These are phyloP conservation scores for Clitoria ternatea DNA, from an alignment of 306 rosid genomes.

Conservation along the genomic window DNA sequence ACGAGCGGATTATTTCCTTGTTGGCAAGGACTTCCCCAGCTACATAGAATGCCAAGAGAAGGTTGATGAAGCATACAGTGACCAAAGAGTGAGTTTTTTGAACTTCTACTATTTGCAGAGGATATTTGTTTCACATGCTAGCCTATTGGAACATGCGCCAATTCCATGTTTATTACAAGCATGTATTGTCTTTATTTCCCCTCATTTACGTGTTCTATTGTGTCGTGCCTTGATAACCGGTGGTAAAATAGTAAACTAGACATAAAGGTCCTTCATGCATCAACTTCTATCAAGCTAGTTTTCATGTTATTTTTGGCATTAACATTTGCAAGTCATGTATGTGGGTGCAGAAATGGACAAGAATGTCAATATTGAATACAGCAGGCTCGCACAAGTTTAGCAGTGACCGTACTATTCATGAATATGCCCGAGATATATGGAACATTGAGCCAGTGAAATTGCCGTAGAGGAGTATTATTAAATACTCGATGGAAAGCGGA, in stretches of 20 bases:
- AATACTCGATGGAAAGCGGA: not conserved
- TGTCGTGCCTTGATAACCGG: not conserved
- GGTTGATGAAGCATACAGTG: conserved; percentile 78
- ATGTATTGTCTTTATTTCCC: not conserved
- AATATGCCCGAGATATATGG: conserved; percentile 92
- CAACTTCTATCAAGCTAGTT: conserved; percentile 2
- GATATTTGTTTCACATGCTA: conserved; percentile 20
- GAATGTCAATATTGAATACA: conserved; percentile 92
- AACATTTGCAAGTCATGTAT: conserved; percentile 23
- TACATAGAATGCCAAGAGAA: conserved; percentile 91
- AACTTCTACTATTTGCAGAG: conserved; percentile 1
- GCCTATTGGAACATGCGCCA: conserved; percentile 9
- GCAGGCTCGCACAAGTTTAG: conserved; percentile 97
- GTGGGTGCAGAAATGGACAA: conserved; percentile 77
- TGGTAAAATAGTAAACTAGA: not conserved
- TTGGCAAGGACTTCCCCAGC: conserved; percentile 96
- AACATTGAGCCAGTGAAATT: conserved; percentile 63
- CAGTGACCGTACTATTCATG: conserved; percentile 96
- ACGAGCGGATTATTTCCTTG: conserved; percentile 92
- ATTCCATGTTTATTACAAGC: conserved; percentile 17
- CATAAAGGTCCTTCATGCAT: not conserved
- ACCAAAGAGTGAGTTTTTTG: conserved; percentile 61
- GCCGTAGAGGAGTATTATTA: conserved; percentile 35
- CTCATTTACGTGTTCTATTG: not conserved
- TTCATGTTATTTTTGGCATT: conserved; percentile 18